Percentiles rank a stretch among this genome's conserved stretches.
Evolutionary conservation across 2,329 filamentous ascomycete species (phyloP).

Genomic region (Anisogramma anomala): DNA sequence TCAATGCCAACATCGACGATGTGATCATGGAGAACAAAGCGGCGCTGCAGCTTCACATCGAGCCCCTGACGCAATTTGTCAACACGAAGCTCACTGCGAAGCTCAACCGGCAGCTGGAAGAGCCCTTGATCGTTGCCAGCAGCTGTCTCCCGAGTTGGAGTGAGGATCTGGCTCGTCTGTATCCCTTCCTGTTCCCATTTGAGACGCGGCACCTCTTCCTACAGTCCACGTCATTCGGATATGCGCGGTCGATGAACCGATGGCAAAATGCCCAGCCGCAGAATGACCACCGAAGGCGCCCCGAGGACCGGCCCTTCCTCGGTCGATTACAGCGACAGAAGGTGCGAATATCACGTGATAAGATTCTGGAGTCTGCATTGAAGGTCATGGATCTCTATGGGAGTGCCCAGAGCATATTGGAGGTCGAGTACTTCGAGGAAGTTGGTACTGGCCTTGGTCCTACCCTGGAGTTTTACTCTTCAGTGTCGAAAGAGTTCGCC

Average conservation of each 20-base stretch:
- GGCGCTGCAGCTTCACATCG: slow-evolving; percentile 57
- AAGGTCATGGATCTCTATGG: slow-evolving; percentile 99
- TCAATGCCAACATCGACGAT: slow-evolving; percentile 90
- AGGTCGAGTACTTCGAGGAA: slow-evolving; percentile 98
- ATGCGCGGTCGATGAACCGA: slow-evolving; percentile 90
- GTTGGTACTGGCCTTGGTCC: slow-evolving; percentile 92
- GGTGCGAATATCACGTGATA: slow-evolving; percentile 89
- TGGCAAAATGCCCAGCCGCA: slow-evolving; percentile 88
- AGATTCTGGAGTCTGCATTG: slow-evolving; percentile 89
- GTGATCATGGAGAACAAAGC: slow-evolving; percentile 70
- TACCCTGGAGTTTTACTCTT: slow-evolving; percentile 95
- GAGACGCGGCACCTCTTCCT: slow-evolving; percentile 94
- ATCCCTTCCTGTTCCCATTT: slow-evolving; percentile 95
- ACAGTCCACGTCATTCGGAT: slow-evolving; percentile 96
- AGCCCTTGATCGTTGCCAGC: slow-evolving; percentile 92
- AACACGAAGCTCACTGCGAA: slow-evolving; percentile 98
- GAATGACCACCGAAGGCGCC: slow-evolving; percentile 70
- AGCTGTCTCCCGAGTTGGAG: slow-evolving; percentile 94
- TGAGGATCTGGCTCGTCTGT: slow-evolving; percentile 83
- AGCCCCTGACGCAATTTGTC: slow-evolving; percentile 87
- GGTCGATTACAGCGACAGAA: slow-evolving; percentile 91
- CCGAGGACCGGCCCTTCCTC: slow-evolving; percentile 83
- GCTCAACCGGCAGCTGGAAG: slow-evolving; percentile 90
- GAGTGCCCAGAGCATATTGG: slow-evolving; percentile 86
- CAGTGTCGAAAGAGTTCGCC: slow-evolving; percentile 90